Base-by-base conservation (phyloP, 176 grass and related monocot species). In the Eragrostis curvula region DNA sequence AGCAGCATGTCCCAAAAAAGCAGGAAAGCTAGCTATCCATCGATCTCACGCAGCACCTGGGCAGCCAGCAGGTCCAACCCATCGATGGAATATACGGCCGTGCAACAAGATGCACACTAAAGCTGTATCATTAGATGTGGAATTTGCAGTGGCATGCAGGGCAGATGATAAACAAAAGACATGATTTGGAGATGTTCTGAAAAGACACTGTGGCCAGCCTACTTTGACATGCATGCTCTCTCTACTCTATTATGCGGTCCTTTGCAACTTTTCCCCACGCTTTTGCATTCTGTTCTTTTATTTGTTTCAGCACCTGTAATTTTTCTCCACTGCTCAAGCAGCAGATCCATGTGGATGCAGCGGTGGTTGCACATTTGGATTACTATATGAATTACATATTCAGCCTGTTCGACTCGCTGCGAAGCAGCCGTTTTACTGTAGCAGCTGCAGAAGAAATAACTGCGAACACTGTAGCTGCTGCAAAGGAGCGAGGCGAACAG, bases 1-100 rank as follows among this genome's bases (percentile, higher is more conserved):
- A 77, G 80, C 90, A 92, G 73, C 65, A 72, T 89, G 84, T 87
- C 87, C 87, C 87, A 78, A 28, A 69, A 92, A 92, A 86, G 87
- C 67, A 65, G 84, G 67, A 50, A 85, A 78, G 43, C 45, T 5
- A 63, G 15, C 25, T 15, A 73, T 53, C 77, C 43, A 49, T 16
- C 27, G 60, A 30, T 78, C 75, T 50, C 59, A 32, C 12, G 7
- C n/a, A 49, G 39, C 74, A 86, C 74, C 84, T 83, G 68, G 62
- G 28, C 62, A 65, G 36, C 36, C 61, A 61, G 56, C 71, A 65
- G 61, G 28, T 40, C 50, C 40, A 74, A 74, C 79, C 59, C 55
- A 87, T 79, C 65, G 69, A 92, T 65, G 72, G 83, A 86, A 94
- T 78, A 49, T 83, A 56, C 68, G 76, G 60, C 60, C 43, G 21